Conservation (phyloP, 2,329 filamentous ascomycete genomes). For the Fusarium illudens region DNA sequence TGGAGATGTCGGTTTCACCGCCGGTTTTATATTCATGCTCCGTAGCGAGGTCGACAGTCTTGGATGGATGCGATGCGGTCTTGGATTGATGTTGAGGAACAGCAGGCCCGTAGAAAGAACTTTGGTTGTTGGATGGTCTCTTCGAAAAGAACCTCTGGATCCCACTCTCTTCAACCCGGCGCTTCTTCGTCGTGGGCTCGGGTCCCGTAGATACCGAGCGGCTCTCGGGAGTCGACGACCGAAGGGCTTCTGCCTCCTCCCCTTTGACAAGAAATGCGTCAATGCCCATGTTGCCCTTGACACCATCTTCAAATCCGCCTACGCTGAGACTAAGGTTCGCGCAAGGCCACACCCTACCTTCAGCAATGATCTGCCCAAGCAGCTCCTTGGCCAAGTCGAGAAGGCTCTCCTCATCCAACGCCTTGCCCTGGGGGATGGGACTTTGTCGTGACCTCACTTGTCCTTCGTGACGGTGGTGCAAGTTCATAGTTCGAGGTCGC, state of each 20-base stretch:
- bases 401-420: constrained; percentile 75
- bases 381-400: constrained; percentile 80
- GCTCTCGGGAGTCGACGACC: constrained; percentile 33
- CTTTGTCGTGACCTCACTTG: constrained; percentile 79
- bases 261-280: constrained; percentile 84
- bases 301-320: constrained; percentile 89
- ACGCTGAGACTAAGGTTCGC: constrained; percentile 89
- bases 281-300: constrained; percentile 86
- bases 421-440: constrained; percentile 79
- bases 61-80: constrained; percentile 3
- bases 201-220: constrained; percentile 30
- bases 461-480: constrained; percentile 79
- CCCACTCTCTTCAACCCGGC: constrained; percentile 54
- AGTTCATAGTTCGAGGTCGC: constrained; percentile 82
- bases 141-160: constrained; percentile 68
- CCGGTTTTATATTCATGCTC: constrained; percentile 20
- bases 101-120: constrained; percentile 31
- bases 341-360: constrained; percentile 88
- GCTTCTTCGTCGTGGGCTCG: constrained; percentile 43
- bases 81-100: background rate
- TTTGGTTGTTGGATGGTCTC: constrained; percentile 44
- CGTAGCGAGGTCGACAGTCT: constrained; percentile 17
- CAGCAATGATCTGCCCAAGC: constrained; percentile 78
- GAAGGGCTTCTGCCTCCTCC: constrained; percentile 63
- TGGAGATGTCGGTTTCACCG: constrained; percentile 23